Conservation (phyloP, 805 yeast species). For the Nakazawaea wyomingensis region DNA sequence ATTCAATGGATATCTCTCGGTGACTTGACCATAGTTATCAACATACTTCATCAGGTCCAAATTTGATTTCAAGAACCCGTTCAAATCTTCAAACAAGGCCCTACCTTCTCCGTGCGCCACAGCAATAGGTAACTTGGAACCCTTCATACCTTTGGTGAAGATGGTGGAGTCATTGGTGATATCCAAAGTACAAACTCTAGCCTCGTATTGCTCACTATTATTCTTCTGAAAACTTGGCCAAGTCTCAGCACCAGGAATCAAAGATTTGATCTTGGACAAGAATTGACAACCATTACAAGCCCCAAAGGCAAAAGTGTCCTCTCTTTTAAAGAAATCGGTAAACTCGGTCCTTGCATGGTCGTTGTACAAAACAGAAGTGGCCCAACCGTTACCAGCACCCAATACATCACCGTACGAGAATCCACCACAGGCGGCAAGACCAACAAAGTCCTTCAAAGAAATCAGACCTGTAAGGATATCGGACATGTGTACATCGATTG, state of each 20-base stretch:
- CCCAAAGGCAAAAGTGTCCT: slow-evolving; percentile 94
- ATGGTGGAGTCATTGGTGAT: slow-evolving; percentile 54
- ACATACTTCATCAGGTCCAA: slow-evolving; percentile 73
- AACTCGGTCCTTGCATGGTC: slow-evolving; percentile 73
- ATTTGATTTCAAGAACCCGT: slow-evolving; percentile 44
- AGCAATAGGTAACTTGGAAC: slow-evolving; percentile 92
- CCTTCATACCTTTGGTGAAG: slow-evolving; percentile 85
- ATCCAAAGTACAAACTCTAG: slow-evolving; percentile 87
- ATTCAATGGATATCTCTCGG: slow-evolving; percentile 85
- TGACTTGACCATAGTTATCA: slow-evolving; percentile 83
- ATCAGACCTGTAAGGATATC: slow-evolving; percentile 76
- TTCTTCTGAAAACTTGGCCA: slow-evolving; percentile 97
- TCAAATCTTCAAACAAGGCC: slow-evolving; percentile 60
- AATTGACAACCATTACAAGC: slow-evolving; percentile 99
- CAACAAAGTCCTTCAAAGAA: slow-evolving; percentile 73
- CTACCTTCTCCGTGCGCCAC: slow-evolving; percentile 99
- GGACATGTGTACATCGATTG: slow-evolving; percentile 96
- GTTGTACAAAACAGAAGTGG: slow-evolving; percentile 87
- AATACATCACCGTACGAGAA: slow-evolving; percentile 98
- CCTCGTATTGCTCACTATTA: slow-evolving; percentile 91
- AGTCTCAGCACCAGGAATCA: slow-evolving; percentile 89
- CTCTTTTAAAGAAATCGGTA: slow-evolving; percentile 74
- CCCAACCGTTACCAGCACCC: slow-evolving; percentile 99
- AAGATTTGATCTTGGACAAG: slow-evolving; percentile 74
- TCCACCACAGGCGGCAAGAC: slow-evolving; percentile 98